Evolutionary conservation across 176 grass and related monocot species (phyloP), one percentile per base, ranked within the genome.

Genomic region (Rhynchospora breviuscula): DNA sequence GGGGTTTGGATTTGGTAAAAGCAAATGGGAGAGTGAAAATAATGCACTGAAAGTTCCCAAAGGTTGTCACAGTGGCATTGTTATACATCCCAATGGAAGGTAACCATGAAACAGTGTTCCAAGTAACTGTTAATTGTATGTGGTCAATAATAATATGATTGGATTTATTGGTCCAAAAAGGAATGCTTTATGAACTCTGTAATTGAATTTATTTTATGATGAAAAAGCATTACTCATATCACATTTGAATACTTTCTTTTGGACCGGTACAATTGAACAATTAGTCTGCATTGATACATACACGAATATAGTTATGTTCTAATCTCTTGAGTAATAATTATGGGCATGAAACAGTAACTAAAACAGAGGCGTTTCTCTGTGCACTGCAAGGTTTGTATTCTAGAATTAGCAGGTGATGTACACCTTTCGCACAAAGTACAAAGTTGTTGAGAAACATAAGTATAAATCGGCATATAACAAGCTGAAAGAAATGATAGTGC

Each of bases 1-100:
- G 57, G 91, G 90, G 67, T 87, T 89, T 85, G 89, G 65, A 73
- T 92, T 87, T 23, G 85, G 87, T 33, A 67, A 69, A 56, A 68
- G 76, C 35, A 87, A 62, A 72, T 90, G 76, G 85, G 86, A 84
- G 5, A 58, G 90, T 80, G 47, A 65, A 82, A 88, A 80, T 65
- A 88, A 60, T 7, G 86, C 86, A 54, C 54, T 88, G 21, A 92
- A 76, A 59, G 59, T 91, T 2, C 86, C 89, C 33, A 87, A 14
- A 2, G 81, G 83, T 77, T 92, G 89, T 67, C 91, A 88, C 79
- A 78, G 31, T 49, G 88, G 79, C 81, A 83, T 91, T 68, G 79
- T 94, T 46, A 93, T 98, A 79, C 89, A 91, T 74, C 95, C 92
- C 3, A 90, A 90, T 81, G 92, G 92, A 90, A 98, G 95, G 95